Base-by-base conservation (phyloP, 2,329 filamentous ascomycete species). In the Ophiostoma ulmi region DNA sequence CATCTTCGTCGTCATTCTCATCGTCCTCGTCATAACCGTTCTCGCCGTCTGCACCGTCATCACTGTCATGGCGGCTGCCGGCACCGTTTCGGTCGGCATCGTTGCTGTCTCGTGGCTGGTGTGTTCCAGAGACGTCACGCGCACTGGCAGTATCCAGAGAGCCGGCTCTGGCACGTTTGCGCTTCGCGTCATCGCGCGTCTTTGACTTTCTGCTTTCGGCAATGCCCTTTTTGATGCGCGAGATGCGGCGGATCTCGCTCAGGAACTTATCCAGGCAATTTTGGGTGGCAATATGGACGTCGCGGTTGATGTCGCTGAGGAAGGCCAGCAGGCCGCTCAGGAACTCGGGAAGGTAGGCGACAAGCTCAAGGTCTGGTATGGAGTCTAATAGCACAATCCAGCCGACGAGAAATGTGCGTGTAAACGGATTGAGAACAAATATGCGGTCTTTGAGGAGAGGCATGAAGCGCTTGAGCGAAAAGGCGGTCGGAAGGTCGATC, bases 311-410 rank as follows among this genome's bases (percentile, higher is more conserved):
- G 76, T 97, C 95, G 73, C 93, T 94, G 13, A 99, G 85, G 75
- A 98, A 99, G 76, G 91, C 94, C 75, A 99, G 88, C 61, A 99
- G 82, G 0, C 94, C 95, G 36, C 89, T 91, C 1, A 99, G 84
- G 76, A 99, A 99, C 68, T 94, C 93, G 1, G 95, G 96, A 35
- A 99, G 83, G 78, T 93, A 97, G 3, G 92, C 91, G 52, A 99
- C 94, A 26, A 99, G 87, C 79, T 99, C 96, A 61, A 99, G 84
- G 77, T 99, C 96, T 0, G 95, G 95, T 75, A 99, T 98, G 0
- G 94, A 97, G 79, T 99, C 95, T 26, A 99, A 85, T 20, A 99
- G 81, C 4, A 91, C 96, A 72, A 99, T 92, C 95, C 95, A 99
- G 41, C 93, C 93, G 2, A 99, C 95, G 17, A 99, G 85, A 76